Evolutionary conservation across 1,139 yeast genomes (phyloP).

Genomic region (Debaryomycetaceae sp.): DNA sequence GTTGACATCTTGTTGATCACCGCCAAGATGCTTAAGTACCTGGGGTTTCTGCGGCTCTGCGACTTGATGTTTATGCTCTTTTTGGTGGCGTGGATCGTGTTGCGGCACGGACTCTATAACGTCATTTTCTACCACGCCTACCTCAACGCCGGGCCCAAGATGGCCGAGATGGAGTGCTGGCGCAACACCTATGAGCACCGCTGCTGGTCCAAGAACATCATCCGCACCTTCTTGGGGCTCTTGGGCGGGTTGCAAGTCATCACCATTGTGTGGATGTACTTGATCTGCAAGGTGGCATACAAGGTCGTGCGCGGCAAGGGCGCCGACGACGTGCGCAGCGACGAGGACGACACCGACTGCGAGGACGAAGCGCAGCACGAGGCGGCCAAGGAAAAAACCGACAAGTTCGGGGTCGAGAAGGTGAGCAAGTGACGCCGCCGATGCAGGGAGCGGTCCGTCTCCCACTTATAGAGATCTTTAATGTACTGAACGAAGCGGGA

Average conservation of each 20-base stretch:
- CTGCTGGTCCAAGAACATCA: constrained; percentile 57
- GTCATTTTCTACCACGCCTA: constrained; percentile 56
- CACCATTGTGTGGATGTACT: constrained; percentile 68
- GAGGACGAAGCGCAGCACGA: constrained; percentile 16
- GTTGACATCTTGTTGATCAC: constrained; percentile 68
- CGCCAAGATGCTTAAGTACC: constrained; percentile 77
- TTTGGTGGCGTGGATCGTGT: constrained; percentile 61
- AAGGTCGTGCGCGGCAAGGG: constrained; percentile 67
- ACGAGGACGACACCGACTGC: constrained; percentile 42
- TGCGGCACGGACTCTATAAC: constrained; percentile 74
- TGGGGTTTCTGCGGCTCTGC: constrained; percentile 56
- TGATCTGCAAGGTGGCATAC: constrained; percentile 65
- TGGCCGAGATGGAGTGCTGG: constrained; percentile 36
- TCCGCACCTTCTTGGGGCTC: constrained; percentile 50
- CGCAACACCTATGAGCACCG: constrained; percentile 26
- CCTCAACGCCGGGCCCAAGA: constrained; percentile 28
- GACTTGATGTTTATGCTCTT: constrained; percentile 69
- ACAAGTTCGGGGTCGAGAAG: constrained; percentile 1
- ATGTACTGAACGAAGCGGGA: no score
- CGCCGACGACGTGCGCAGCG: constrained; percentile 82
- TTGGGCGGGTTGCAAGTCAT: constrained; percentile 65
- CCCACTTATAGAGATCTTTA: no score
- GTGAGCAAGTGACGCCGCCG: constrained; percentile 3
- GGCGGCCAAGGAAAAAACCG: constrained; percentile 6
- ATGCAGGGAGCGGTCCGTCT: constrained; percentile 1